Conservation (phyloP, 225 moss, liverwort and hornwort genomes). For the Neckera pumila region DNA sequence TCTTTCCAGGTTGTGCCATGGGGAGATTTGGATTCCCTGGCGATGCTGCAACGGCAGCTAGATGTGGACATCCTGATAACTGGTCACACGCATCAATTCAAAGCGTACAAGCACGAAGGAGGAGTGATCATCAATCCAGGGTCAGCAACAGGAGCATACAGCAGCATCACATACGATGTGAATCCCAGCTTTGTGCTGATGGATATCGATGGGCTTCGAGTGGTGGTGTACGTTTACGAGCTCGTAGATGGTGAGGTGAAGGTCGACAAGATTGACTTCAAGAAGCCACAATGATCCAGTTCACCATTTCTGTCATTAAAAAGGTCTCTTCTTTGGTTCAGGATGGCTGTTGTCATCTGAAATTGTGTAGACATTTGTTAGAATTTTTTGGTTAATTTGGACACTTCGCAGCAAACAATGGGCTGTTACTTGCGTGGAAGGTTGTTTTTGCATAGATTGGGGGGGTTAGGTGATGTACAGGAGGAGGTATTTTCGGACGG, state of each 20-base stretch:
- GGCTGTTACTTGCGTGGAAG: neutral
- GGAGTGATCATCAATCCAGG: conserved; percentile 91
- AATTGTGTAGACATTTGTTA: conserved; percentile 4
- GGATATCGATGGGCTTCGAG: conserved; percentile 83
- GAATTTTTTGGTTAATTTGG: neutral
- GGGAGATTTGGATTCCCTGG: conserved; percentile 85
- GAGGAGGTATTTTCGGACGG: neutral
- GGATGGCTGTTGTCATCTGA: neutral
- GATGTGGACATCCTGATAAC: conserved; percentile 85
- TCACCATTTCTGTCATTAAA: neutral
- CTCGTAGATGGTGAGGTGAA: conserved; percentile 91
- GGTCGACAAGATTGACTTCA: conserved; percentile 91
- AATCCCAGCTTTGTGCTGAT: conserved; percentile 90
- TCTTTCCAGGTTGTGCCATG: conserved; percentile 64
- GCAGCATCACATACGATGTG: conserved; percentile 86
- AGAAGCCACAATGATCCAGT: conserved; percentile 60
- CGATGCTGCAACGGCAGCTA: conserved; percentile 81
- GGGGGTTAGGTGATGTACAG: neutral
- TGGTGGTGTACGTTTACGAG: conserved; percentile 88
- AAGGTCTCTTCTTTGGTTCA: neutral
- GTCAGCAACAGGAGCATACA: conserved; percentile 87
- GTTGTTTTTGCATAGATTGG: neutral
- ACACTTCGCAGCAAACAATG: neutral
- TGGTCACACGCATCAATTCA: conserved; percentile 85
- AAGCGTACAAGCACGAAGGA: conserved; percentile 89